Conservation (phyloP, 2,329 filamentous ascomycete genomes). For the Lachnellula suecica region DNA sequence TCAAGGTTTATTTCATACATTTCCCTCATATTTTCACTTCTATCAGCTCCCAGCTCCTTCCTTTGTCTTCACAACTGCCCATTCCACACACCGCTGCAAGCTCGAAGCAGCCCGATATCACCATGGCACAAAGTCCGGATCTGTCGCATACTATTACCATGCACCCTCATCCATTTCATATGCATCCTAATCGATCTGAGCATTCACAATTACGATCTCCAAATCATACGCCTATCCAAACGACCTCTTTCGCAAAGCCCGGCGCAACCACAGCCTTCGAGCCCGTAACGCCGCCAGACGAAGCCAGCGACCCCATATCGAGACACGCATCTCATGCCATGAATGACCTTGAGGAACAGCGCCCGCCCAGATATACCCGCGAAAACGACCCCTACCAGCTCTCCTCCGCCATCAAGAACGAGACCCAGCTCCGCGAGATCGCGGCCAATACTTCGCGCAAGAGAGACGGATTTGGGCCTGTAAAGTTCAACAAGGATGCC, state of each 20-base stretch:
- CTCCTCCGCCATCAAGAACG: slow-evolving; percentile 73
- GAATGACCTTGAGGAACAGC: slow-evolving; percentile 43
- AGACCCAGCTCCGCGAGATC: slow-evolving; percentile 73
- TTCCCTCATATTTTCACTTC: too few species aligned
- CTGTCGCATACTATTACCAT: slow-evolving; percentile 31
- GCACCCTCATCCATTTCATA: slow-evolving; percentile 31
- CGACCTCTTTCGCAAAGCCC: slow-evolving; percentile 29
- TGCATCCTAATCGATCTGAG: slow-evolving; percentile 28
- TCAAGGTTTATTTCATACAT: too few species aligned
- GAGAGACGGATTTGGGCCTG: slow-evolving; percentile 50
- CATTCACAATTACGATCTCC: slow-evolving; percentile 13
- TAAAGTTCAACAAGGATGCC: slow-evolving; percentile 35
- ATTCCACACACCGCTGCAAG: background rate
- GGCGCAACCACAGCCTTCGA: slow-evolving; percentile 44
- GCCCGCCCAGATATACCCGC: slow-evolving; percentile 27
- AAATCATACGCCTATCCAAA: slow-evolving; percentile 26
- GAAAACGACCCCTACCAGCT: slow-evolving; percentile 83
- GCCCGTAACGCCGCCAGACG: slow-evolving; percentile 22
- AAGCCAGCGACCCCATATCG: slow-evolving; percentile 29
- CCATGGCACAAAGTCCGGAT: slow-evolving; percentile 25
- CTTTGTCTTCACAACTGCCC: background rate
- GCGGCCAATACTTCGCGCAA: slow-evolving; percentile 79
- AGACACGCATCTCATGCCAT: slow-evolving; percentile 23
- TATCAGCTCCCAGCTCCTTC: too few species aligned
- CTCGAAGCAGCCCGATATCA: slow-evolving; percentile 6